Conservation (phyloP, 2,329 filamentous ascomycete species). For the Xenoacremonium recifei region DNA sequence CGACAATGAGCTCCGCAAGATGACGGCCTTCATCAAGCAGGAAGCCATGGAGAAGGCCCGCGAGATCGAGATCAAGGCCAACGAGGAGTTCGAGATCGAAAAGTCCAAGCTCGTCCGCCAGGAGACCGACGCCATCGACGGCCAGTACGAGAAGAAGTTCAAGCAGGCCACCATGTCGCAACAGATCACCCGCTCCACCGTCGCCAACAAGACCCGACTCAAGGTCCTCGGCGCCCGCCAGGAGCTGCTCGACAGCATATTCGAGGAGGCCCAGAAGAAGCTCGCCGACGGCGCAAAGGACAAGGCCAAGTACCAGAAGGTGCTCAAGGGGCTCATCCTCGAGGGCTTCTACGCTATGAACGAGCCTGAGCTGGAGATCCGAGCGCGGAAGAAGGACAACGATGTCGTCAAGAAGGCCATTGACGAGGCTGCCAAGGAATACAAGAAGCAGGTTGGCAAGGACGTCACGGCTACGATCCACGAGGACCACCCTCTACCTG, state of each 20-base stretch:
- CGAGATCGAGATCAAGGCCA: constrained; percentile 97
- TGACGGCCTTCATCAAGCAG: constrained; percentile 99
- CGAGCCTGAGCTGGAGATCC: constrained; percentile 73
- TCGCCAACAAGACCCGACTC: constrained; percentile 93
- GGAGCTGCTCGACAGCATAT: constrained; percentile 86
- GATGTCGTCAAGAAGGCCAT: constrained; percentile 75
- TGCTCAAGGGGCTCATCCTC: constrained; percentile 78
- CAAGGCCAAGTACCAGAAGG: constrained; percentile 69
- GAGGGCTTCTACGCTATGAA: constrained; percentile 87
- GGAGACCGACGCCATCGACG: constrained; percentile 91
- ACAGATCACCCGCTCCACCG: constrained; percentile 95
- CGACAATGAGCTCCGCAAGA: constrained; percentile 97
- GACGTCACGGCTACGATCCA: constrained; percentile 71
- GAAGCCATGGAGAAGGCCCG: constrained; percentile 95
- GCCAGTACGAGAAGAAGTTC: constrained; percentile 96
- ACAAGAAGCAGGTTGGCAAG: constrained; percentile 73
- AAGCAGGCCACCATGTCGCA: constrained; percentile 98
- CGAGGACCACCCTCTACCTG: constrained; percentile 75
- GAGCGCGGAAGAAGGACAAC: constrained; percentile 77
- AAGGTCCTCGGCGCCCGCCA: constrained; percentile 84
- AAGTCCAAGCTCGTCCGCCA: constrained; percentile 98
- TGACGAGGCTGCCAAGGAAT: constrained; percentile 74
- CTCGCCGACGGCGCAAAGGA: constrained; percentile 65
- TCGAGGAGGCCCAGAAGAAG: constrained; percentile 74
- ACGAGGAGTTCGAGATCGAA: constrained; percentile 98